These are phyloP conservation scores for Gautieria morchelliformis DNA, from an alignment of 768 basidiomycete species.

Conservation along the genomic window DNA sequence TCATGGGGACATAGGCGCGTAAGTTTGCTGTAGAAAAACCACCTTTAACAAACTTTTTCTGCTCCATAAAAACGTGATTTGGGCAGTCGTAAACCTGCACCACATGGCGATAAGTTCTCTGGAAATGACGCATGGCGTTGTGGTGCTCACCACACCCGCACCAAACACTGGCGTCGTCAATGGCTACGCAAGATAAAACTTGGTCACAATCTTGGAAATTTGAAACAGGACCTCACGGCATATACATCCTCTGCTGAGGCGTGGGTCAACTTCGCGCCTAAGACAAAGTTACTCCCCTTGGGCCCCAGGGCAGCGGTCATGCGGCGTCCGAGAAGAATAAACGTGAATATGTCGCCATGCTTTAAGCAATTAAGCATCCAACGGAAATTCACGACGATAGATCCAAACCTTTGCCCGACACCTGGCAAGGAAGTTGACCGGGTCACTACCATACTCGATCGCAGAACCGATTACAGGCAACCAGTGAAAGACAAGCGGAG, in stretches of 20 bases:
- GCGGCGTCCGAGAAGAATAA: slow-evolving; percentile 78
- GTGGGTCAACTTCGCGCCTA: slow-evolving; percentile 86
- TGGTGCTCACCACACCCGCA: slow-evolving; percentile 66
- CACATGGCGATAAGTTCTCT: background rate
- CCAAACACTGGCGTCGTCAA: slow-evolving; percentile 94
- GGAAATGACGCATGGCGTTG: background rate
- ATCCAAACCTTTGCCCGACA: slow-evolving; percentile 64
- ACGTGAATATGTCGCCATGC: slow-evolving; percentile 98
- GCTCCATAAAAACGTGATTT: slow-evolving; percentile 96
- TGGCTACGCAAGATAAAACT: slow-evolving; percentile 38
- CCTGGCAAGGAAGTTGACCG: slow-evolving; percentile 75
- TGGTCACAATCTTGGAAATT: slow-evolving; percentile 7
- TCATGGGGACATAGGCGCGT: slow-evolving; percentile 72
- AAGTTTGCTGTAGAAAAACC: slow-evolving; percentile 91
- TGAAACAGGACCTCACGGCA: slow-evolving; percentile 39
- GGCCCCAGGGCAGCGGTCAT: slow-evolving; percentile 87
- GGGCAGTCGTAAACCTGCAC: slow-evolving; percentile 75
- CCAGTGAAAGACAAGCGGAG: slow-evolving; percentile 90
- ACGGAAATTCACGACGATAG: background rate
- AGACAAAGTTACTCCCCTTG: slow-evolving; percentile 87
- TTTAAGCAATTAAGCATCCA: slow-evolving; percentile 21
- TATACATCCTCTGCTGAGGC: slow-evolving; percentile 97
- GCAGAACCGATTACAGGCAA: slow-evolving; percentile 88
- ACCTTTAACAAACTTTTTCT: slow-evolving; percentile 97
- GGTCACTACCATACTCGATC: slow-evolving; percentile 83